Percentiles rank a stretch among this genome's conserved stretches.
These are phyloP conservation scores for Cichorium intybus DNA, from an alignment of 140 eudicot genomes.

Conservation along the genomic window DNA sequence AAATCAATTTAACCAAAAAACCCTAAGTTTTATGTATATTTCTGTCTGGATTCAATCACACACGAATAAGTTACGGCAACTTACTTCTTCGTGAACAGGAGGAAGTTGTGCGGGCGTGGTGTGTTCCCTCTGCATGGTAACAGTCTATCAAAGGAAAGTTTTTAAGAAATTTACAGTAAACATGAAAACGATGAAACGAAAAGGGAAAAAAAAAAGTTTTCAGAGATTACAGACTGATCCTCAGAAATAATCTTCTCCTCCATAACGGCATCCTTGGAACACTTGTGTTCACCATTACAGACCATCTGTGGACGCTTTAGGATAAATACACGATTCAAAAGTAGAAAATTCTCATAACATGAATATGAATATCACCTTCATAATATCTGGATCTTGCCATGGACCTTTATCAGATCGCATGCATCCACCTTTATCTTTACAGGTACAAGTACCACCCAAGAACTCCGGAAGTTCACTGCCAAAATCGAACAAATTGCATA, in stretches of 20 bases:
- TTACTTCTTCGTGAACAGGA: conserved; percentile 58
- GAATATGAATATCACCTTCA: conserved; percentile 45
- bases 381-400: conserved; percentile 92
- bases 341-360: background rate
- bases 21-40: background rate
- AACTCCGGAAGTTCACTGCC: conserved; percentile 95
- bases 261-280: conserved; percentile 22
- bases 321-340: background rate
- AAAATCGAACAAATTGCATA: conserved; percentile 16
- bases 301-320: conserved; percentile 43
- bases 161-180: background rate
- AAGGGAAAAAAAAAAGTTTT: conserved; percentile 18
- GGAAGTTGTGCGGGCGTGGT: conserved; percentile 41
- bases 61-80: conserved; percentile 10
- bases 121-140: conserved; percentile 27
- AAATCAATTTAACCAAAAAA: background rate
- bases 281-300: conserved; percentile 49
- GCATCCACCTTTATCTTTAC: conserved; percentile 87
- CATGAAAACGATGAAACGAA: conserved; percentile 6
- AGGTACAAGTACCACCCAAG: conserved; percentile 92
- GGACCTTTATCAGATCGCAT: conserved; percentile 94
- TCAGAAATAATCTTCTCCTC: conserved; percentile 54
- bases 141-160: conserved; percentile 7
- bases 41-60: background rate
- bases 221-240: conserved; percentile 31